Base-by-base conservation (phyloP, 2,329 filamentous ascomycete genomes). In the Aspergillus arachidicola region DNA sequence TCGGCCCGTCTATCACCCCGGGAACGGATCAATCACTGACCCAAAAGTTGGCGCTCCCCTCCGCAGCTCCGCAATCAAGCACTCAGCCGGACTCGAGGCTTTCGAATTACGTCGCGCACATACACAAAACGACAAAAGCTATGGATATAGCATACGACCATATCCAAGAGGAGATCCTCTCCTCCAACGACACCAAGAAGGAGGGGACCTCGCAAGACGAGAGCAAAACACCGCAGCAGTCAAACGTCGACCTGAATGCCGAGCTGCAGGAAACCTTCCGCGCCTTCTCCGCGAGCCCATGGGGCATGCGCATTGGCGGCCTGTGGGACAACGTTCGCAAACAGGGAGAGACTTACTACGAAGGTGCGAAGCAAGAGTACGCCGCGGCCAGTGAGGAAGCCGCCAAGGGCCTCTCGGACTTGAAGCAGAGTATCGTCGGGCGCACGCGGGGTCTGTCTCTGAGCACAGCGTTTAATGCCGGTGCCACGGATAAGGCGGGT, bases 121-220 rank as follows among this genome's bases (percentile, higher is more conserved):
- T 60, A 63, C 21, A 38, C 28, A 58, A 57, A 32, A 38, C 26
- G n/a, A 50, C 2, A 50, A 36, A 16, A 16, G 14, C 11, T 23
- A 98, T 99, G 95, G 95, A 99, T 86, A 85, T 96, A 74, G 94
- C 94, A 51, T 99, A 98, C 85, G 95, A 99, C 75, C 93, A 97
- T 79, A 96, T 98, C 73, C 89, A 93, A 76, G 93, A 97, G 82
- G 90, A 95, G 77, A 86, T 88, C 58, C 85, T 92, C 70, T 66
- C 76, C 66, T 83, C 86, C 45, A 85, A 87, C 71, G 83, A 89
- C 62, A 64, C 72, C 38, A 77, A 80, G 41, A 81, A 84, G 67
- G 80, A 82, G 65, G 80, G 81, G 50, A 77, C 78, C 54, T 75
- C 48, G 16, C 16, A 32, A 32, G 48, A 82, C 56, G 75, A 80